These are phyloP conservation scores for Porcisia deanei DNA, from an alignment of 208 protist genomes.

Conservation along the genomic window DNA sequence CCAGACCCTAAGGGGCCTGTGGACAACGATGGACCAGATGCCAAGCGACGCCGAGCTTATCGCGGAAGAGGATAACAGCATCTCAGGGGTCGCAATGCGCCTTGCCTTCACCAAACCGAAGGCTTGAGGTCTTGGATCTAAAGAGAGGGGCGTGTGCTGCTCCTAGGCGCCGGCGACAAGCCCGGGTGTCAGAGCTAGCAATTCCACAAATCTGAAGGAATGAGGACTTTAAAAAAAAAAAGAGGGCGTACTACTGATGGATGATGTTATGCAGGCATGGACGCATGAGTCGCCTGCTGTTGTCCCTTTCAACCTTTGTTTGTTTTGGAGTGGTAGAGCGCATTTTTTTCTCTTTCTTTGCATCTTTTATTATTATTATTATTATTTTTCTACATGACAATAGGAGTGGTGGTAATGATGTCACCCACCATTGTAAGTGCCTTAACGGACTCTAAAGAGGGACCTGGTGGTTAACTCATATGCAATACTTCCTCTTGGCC, in stretches of 20 bases:
- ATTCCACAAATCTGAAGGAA: not conserved
- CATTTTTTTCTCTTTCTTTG: not conserved
- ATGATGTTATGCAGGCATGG: too few species aligned
- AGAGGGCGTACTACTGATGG: too few species aligned
- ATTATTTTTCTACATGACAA: not conserved
- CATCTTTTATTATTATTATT: not conserved
- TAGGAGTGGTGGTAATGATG: not conserved
- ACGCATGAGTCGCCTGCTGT: not conserved
- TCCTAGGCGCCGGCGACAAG: not conserved
- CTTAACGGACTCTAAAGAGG: not conserved
- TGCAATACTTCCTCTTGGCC: not conserved
- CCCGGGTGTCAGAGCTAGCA: too few species aligned
- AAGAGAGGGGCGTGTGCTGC: not conserved
- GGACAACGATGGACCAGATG: constrained; percentile 70
- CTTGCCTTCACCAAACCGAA: constrained; percentile 53
- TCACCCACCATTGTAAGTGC: not conserved
- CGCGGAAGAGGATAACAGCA: constrained; percentile 86
- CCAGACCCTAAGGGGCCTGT: constrained; percentile 68
- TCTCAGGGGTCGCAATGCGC: constrained; percentile 71
- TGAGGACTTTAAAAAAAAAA: too few species aligned
- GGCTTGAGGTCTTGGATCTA: not conserved
- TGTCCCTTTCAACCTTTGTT: not conserved
- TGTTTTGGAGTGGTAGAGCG: too few species aligned
- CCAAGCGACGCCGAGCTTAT: constrained; percentile 56
- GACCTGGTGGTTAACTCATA: not conserved